Conservation (phyloP, 176 grass and related monocot species). For the Elaeis guineensis region DNA sequence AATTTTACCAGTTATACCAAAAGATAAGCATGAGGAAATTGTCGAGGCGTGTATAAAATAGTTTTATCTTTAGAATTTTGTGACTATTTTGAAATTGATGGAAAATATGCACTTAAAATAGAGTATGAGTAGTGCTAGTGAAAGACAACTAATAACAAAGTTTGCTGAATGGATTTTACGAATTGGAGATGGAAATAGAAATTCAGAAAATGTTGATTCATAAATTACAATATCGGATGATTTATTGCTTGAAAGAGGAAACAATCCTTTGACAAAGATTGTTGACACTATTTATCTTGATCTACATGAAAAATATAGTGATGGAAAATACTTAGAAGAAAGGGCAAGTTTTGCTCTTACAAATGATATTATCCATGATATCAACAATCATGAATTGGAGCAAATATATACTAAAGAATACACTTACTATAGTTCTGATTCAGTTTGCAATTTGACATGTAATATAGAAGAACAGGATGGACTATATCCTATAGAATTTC, state of each 20-base stretch:
- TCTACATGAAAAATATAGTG: rapidly evolving
- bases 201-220: background rate
- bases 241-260: background rate
- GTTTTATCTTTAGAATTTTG: background rate
- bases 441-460: background rate
- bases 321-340: background rate
- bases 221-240: background rate
- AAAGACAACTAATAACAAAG: no score
- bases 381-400: background rate
- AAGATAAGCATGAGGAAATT: background rate
- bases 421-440: conserved; percentile 12
- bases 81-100: background rate
- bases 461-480: background rate
- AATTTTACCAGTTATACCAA: background rate
- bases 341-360: conserved; percentile 1
- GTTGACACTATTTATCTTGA: background rate
- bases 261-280: background rate
- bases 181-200: background rate
- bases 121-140: background rate
- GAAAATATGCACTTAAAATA: background rate
- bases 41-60: background rate
- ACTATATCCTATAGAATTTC: background rate
- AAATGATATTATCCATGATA: background rate
- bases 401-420: background rate
- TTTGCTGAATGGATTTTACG: conserved; percentile 9